These are phyloP conservation scores for Albophoma yamanashiensis DNA, from an alignment of 2,329 filamentous ascomycete species.

Conservation along the genomic window DNA sequence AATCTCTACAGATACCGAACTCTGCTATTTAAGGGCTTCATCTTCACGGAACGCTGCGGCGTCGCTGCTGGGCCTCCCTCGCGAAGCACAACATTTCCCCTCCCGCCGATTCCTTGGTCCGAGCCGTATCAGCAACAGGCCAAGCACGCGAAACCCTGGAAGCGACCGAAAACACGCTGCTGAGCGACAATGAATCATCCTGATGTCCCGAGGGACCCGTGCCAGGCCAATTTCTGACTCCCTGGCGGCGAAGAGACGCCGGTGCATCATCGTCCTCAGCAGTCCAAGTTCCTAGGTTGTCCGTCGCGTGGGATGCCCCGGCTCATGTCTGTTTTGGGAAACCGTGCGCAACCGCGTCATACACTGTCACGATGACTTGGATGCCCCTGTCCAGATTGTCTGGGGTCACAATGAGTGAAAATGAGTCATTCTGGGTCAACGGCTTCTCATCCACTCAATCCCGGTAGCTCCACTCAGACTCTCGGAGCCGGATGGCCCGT, in stretches of 20 bases:
- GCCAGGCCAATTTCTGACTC: no score
- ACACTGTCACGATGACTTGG: neutral
- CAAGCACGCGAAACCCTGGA: neutral
- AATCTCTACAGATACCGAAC: neutral
- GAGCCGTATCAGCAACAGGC: neutral
- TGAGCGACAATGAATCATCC: conserved; percentile 15
- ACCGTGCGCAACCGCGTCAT: neutral
- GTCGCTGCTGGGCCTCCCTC: neutral
- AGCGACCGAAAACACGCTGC: neutral
- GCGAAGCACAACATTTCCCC: neutral
- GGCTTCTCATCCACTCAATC: neutral
- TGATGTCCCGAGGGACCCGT: conserved; percentile 1
- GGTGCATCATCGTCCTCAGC: neutral
- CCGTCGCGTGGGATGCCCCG: neutral
- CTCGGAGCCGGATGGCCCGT: neutral
- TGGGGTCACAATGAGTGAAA: conserved; percentile 15
- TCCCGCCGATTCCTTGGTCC: neutral
- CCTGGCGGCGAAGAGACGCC: neutral
- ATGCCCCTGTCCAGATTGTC: neutral
- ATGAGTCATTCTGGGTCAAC: conserved; percentile 19
- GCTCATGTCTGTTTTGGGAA: neutral
- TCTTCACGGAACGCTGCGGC: neutral
- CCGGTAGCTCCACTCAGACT: neutral
- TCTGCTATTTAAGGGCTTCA: neutral
- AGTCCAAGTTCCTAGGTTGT: no score